Evolutionary conservation across 164 flowering plant genomes (phyloP), one percentile per base, ranked within the genome.

Genomic region (Chloranthus sessilifolius): DNA sequence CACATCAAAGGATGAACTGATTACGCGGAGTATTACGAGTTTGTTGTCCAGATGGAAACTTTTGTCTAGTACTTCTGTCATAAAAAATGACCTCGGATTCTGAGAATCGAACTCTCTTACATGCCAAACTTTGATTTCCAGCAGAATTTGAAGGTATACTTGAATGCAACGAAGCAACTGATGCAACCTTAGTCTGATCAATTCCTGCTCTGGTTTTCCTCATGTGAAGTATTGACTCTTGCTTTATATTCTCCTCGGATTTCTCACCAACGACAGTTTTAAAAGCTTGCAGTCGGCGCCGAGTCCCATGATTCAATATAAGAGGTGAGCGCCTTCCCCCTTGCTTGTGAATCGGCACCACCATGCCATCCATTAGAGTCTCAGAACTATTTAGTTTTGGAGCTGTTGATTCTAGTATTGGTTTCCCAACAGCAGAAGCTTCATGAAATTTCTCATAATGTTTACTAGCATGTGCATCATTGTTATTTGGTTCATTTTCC

Each of bases 21-120:
- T 31, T 3, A 23, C 23, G 15, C 8, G 11, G 39, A 45, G 16
- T 9, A 69, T 68, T 70, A 81, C 81, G 25, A 33, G 36, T 66
- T 44, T 17, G 60, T 23, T 47, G 16, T 5, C 51, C 49, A 52
- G 69, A 45, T 35, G 53, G 60, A 30, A n/a, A 27, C 46, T 69
- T 63, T 42, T 44, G 60, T 21, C 60, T 22, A 8, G 55, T 53
- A 35, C 56, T 68, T 34, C 55, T 42, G 27, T 55, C 58, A 19
- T 60, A 52, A 52, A 48, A 51, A 37, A 53, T 49, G 22, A 50
- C 41, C 50, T 55, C 78, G 40, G 56, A 38, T 43, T 81, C 85
- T 23, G 68, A 46, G 47, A 89, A 89, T 47, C 60, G 77, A 53
- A 89, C 89, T 58, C 71, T 67, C 66, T 89, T 89, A 52, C 52